A percentile compares a stretch with the other conserved stretches of the same genome.
phyloP scores from a whole-genome alignment of 208 protist species.

The Phytomonas sp. region DNA sequence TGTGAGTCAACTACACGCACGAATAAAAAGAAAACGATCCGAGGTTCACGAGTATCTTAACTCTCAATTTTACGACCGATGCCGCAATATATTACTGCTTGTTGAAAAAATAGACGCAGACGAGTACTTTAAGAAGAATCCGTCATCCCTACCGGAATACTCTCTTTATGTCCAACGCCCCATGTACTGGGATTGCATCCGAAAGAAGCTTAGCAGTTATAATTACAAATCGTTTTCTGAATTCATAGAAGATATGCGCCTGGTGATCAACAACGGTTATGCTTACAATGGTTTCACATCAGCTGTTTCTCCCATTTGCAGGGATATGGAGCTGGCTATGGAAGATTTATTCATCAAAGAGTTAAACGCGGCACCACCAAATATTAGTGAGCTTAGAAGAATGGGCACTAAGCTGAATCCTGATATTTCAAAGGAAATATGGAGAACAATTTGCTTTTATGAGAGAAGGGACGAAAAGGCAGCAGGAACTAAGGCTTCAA shows the following conservation, averaged over 20 bases:
- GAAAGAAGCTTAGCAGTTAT: slow-evolving; percentile 48
- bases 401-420: slow-evolving; percentile 21
- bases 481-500: slow-evolving; percentile 1
- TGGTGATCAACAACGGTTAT: slow-evolving; percentile 78
- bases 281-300: slow-evolving; percentile 54
- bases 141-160: slow-evolving; percentile 44
- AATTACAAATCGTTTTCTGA: slow-evolving; percentile 37
- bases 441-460: slow-evolving; percentile 34
- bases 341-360: slow-evolving; percentile 75
- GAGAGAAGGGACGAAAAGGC: slow-evolving; percentile 17
- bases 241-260: slow-evolving; percentile 79
- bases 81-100: slow-evolving; percentile 28
- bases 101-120: slow-evolving; percentile 29
- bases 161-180: slow-evolving; percentile 24
- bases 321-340: slow-evolving; percentile 62
- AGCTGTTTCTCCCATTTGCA: slow-evolving; percentile 27
- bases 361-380: slow-evolving; percentile 36
- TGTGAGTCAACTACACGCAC: slow-evolving; percentile 19
- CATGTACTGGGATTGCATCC: slow-evolving; percentile 67
- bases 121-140: slow-evolving; percentile 44
- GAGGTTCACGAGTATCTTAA: slow-evolving; percentile 53
- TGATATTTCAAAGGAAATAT: slow-evolving; percentile 26
- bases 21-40: slow-evolving; percentile 45
- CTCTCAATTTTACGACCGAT: slow-evolving; percentile 47
- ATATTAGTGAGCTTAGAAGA: slow-evolving; percentile 23